Base-by-base conservation (phyloP, 176 grass and related monocot genomes). In the Dendrocalamus sinicus region DNA sequence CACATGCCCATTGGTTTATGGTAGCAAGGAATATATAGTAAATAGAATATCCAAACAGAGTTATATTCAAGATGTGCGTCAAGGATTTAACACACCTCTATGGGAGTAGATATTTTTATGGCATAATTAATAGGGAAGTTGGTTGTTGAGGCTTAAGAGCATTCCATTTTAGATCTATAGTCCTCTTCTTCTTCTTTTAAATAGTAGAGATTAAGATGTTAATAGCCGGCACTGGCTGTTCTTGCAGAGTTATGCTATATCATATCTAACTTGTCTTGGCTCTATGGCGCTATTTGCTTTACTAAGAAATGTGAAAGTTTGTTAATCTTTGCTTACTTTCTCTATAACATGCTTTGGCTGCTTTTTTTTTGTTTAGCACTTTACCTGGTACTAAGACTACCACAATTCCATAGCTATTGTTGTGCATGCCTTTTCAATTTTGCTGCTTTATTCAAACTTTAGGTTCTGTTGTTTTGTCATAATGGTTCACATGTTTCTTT, bases 381-480 rank as follows among this genome's bases (percentile, higher is more conserved):
- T 50, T 81, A 65, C 41, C 12, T 71, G 70, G 12, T 90, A 32
- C 45, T 4, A 8, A 22, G 47, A 57, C 9, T 39, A 32, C 9
- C 24, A 35, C 3, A 39, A 9, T 72, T 71, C 43, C 53, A 77
- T 86, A 81, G 43, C 20, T 63, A 48, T 55, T 83, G 40, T 67
- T 55, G n/a, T 58, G 17, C 17, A 81, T 44, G 39, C n/a, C 2
- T 67, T 85, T 37, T 69, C 46, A 19, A 24, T 64, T 77, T 35
- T 67, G 26, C 40, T 43, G 12, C 15, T 72, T 64, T 76, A 22
- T 76, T 81, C 26, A 7, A 81, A 77, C 41, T 70, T 63, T 20
- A 65, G 51, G 7, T 44, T 82, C 17, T 67, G 22, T 53, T 82
- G 15, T 23, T 63, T 71, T 77, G 44, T 63, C 17, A 32, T 17